These are phyloP conservation scores for Vitis labrusca DNA, from an alignment of 164 flowering plant genomes.

Conservation along the genomic window DNA sequence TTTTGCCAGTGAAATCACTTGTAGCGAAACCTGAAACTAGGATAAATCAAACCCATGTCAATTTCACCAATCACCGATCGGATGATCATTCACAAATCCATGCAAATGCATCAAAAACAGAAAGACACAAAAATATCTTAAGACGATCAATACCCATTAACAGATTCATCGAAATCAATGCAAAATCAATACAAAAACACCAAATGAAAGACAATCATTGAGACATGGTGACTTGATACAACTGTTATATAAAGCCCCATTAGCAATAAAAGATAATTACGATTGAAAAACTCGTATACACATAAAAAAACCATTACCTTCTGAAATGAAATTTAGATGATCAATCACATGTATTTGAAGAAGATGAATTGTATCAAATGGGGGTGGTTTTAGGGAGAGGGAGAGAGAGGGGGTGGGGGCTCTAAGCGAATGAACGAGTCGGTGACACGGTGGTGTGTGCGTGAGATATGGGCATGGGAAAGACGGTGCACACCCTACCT, in stretches of 20 bases:
- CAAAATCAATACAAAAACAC: not conserved
- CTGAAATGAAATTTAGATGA: not conserved
- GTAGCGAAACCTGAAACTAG: not conserved
- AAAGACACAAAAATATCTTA: not conserved
- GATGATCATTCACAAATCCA: constrained; percentile 1
- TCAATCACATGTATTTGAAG: not conserved
- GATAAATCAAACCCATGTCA: constrained; percentile 1
- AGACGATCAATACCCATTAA: constrained; percentile 5
- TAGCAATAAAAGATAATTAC: not conserved
- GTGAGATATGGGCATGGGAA: constrained; percentile 7
- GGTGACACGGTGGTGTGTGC: constrained; percentile 12
- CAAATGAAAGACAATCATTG: not conserved
- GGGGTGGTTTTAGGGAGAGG: not conserved
- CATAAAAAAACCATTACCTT: not conserved
- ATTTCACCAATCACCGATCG: constrained; percentile 2
- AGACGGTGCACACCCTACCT: constrained; percentile 1
- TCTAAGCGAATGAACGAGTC: constrained; percentile 9
- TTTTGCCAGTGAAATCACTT: not conserved
- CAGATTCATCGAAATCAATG: constrained; percentile 4
- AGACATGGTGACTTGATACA: not conserved
- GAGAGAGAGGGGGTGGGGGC: not conserved
- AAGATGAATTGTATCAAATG: constrained; percentile 1
- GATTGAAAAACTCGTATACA: not conserved
- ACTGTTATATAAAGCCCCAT: not conserved
- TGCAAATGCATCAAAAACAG: not conserved